Evolutionary conservation across 257 asterid species (phyloP).

Genomic region (Scutellaria barbata): DNA sequence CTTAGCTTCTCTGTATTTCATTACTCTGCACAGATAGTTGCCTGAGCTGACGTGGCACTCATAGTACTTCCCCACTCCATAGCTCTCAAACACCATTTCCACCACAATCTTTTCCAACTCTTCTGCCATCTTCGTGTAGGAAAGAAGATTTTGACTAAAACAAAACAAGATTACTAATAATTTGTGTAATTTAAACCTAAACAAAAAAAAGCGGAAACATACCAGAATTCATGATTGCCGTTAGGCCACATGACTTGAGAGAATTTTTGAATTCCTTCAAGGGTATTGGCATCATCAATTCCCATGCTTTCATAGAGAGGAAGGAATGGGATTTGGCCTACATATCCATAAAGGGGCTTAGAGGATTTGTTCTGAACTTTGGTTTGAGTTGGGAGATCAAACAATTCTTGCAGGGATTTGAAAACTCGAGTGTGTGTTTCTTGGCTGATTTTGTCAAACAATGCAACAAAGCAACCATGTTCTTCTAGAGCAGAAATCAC

Average conservation of each 20-base stretch:
- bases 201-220: neutral
- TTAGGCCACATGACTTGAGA: constrained; percentile 68
- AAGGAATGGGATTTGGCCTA: constrained; percentile 68
- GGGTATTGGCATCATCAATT: constrained; percentile 64
- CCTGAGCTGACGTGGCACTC: constrained; percentile 46
- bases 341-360: constrained; percentile 76
- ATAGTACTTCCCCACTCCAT: constrained; percentile 61
- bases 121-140: constrained; percentile 60
- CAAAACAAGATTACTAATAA: neutral
- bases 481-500: constrained; percentile 61
- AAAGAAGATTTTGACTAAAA: constrained; percentile 46
- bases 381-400: constrained; percentile 62
- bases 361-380: constrained; percentile 68
- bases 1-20: constrained; percentile 61
- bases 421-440: constrained; percentile 46
- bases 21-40: constrained; percentile 60
- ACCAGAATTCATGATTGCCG: constrained; percentile 65
- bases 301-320: constrained; percentile 88
- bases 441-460: constrained; percentile 48
- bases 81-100: constrained; percentile 68
- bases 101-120: constrained; percentile 59
- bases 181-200: too few relatives aligned
- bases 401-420: constrained; percentile 48
- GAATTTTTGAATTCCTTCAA: constrained; percentile 52
- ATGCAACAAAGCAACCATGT: constrained; percentile 72